Evolutionary conservation across 306 rosid genomes (phyloP), one percentile per base, ranked within the genome.

Genomic region (Neltuma alba): DNA sequence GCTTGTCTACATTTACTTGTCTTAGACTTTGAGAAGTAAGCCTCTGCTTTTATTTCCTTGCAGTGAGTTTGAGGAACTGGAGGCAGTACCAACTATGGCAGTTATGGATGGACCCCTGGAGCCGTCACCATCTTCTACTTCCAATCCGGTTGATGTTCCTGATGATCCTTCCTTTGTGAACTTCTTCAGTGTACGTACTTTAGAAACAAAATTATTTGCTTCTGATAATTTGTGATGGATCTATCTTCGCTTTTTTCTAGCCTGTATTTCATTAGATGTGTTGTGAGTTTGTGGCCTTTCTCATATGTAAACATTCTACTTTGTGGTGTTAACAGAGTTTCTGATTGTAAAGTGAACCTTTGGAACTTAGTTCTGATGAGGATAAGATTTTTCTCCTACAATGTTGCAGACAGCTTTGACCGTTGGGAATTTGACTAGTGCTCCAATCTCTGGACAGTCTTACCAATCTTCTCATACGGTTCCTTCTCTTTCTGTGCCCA

Each of bases 41-140:
- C 34, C 75, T 64, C 48, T 44, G 50, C 77, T 81, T 72, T 27
- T 76, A 36, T 77, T 54, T 73, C 77, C 23, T 70, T 81, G 85
- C 87, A 88, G 92, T 25, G 92, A 88, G 83, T 88, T 88, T 80
- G 92, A 88, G 85, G 92, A 88, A 75, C 82, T 88, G 41, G 92
- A 88, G 81, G 92, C 92, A 63, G 92, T 88, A 15, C 92, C 92
- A 70, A 84, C 89, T 38, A 64, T 88, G 89, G 92, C 92, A 84
- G 87, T 88, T 61, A 88, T 88, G 79, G 92, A 88, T 70, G 92
- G 92, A 82, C 92, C 92, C 63, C 88, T 88, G 31, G 92, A 88
- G 54, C 92, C 92, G 9, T 48, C 92, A 52, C 67, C 91, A 36
- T 88, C 88, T 16, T 70, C 82, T 82, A 52, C 79, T 72, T 84